phyloP scores from a whole-genome alignment of 306 rosid species.

The Benincasa hispida region DNA sequence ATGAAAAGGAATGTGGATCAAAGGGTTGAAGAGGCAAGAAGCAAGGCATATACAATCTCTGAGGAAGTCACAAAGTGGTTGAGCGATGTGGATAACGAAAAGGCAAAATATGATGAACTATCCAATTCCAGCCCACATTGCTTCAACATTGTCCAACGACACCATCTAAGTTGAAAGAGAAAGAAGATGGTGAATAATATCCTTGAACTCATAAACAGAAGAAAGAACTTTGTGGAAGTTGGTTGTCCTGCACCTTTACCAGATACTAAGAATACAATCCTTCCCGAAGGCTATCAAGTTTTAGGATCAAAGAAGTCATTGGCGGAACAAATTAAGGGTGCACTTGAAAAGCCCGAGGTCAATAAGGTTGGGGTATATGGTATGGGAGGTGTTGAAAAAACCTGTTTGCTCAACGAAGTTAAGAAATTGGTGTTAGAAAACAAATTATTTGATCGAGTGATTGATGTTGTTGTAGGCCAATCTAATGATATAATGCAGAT shows the following conservation, averaged over 20 bases:
- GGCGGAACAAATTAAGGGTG: neutral
- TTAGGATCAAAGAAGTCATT: neutral
- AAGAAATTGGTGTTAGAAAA: neutral
- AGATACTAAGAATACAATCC: neutral
- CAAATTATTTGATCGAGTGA: neutral
- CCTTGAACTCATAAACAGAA: no score
- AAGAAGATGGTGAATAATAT: no score
- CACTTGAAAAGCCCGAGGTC: neutral
- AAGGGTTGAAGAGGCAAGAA: no score
- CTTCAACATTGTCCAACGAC: no score
- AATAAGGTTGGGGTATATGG: neutral
- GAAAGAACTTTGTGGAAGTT: neutral
- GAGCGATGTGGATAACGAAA: no score
- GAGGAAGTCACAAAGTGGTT: no score
- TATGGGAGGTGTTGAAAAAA: no score
- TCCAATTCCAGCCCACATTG: no score
- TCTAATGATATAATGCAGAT: neutral
- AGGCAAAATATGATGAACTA: no score
- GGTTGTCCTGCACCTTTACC: neutral
- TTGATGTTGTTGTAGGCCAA: neutral
- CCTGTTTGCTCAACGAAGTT: neutral
- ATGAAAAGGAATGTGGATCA: no score
- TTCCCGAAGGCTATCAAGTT: neutral
- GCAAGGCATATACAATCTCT: no score
- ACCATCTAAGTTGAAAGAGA: no score